Conservation (phyloP, 306 rosid species). For the Dryas alaskensis region DNA sequence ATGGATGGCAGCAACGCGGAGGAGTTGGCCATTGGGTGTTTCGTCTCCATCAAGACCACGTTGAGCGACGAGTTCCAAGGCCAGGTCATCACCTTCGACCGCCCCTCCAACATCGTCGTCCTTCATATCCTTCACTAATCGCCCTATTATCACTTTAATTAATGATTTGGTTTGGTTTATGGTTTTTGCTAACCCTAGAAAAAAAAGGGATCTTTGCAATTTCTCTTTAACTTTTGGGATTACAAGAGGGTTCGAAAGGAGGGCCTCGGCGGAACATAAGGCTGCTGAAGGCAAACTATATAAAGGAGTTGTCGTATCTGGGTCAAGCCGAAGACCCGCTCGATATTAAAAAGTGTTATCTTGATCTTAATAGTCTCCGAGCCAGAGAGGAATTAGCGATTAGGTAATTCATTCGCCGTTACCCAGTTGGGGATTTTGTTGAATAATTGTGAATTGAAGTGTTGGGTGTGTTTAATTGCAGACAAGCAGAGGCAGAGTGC, state of each 20-base stretch:
- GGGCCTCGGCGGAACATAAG: constrained; percentile 70
- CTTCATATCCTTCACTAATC: constrained; percentile 55
- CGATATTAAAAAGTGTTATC: constrained; percentile 48
- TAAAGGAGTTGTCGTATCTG: constrained; percentile 64
- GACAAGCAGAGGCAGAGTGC: constrained; percentile 83
- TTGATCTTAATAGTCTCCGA: constrained; percentile 68
- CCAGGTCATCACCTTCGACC: constrained; percentile 83
- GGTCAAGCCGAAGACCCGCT: constrained; percentile 80
- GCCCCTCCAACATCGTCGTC: constrained; percentile 73
- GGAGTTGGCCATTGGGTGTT: constrained; percentile 70
- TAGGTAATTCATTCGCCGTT: constrained; percentile 37
- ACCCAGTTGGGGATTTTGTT: constrained; percentile 7
- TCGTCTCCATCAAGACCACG: constrained; percentile 77
- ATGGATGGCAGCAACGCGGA: constrained; percentile 61
- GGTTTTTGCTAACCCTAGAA: constrained; percentile 18
- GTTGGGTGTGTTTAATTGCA: constrained; percentile 22
- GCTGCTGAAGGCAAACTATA: constrained; percentile 66
- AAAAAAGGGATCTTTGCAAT: constrained; percentile 4
- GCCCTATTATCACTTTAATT: background rate
- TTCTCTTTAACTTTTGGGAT: constrained; percentile 20
- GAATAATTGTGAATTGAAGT: background rate
- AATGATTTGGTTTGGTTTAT: background rate
- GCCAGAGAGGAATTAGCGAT: constrained; percentile 72
- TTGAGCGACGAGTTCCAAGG: constrained; percentile 82
- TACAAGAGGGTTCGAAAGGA: constrained; percentile 58